A percentile compares a stretch with the other conserved stretches of the same genome.
phyloP scores from a whole-genome alignment of 2,329 filamentous ascomycete genomes.

The Beauveria sp. region DNA sequence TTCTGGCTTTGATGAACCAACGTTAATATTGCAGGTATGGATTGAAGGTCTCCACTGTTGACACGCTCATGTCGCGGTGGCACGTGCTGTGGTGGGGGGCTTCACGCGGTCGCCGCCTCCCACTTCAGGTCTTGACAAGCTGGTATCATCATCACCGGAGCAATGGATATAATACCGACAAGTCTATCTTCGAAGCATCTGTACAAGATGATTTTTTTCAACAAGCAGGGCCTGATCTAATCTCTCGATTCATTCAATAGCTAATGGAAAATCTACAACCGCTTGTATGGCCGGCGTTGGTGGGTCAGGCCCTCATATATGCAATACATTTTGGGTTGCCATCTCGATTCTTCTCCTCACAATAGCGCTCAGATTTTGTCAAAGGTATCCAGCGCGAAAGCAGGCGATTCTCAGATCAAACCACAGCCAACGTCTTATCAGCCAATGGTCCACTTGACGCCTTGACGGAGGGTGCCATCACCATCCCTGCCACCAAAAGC shows the following conservation, averaged over 20 bases:
- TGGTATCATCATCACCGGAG: background rate
- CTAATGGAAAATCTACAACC: no score
- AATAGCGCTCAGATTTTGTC: constrained; percentile 31
- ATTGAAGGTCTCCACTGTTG: background rate
- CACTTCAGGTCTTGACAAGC: background rate
- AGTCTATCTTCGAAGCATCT: no score
- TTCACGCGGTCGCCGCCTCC: background rate
- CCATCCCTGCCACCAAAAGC: constrained; percentile 11
- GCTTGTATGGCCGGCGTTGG: no score
- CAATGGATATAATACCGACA: no score
- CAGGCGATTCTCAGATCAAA: no score
- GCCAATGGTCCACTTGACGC: constrained; percentile 10
- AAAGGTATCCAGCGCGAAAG: constrained; percentile 27
- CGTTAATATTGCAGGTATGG: background rate
- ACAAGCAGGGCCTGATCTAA: no score
- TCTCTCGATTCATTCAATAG: no score
- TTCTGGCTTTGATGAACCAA: background rate
- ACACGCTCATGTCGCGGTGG: background rate
- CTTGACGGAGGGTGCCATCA: constrained; percentile 6
- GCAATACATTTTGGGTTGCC: constrained; percentile 26
- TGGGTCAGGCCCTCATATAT: no score
- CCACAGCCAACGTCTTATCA: background rate
- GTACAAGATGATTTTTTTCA: no score
- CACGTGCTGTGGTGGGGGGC: constrained; percentile 1
- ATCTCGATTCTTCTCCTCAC: constrained; percentile 25